Base-by-base conservation (phyloP, 2,329 filamentous ascomycete genomes). In the Xylariaceae sp. region DNA sequence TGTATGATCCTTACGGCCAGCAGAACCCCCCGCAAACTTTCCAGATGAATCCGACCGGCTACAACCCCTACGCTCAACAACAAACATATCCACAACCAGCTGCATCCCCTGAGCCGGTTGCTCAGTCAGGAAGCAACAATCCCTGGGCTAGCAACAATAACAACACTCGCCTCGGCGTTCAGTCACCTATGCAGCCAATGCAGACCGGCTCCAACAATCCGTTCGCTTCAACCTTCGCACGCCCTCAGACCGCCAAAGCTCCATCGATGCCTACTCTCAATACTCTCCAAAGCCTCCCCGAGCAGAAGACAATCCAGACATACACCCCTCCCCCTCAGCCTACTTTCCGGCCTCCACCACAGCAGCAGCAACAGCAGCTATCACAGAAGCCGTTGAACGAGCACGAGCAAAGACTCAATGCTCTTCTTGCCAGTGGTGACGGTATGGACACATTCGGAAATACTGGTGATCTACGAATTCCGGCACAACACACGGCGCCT, bases 371-470 rank as follows among this genome's bases (percentile, higher is more conserved):
- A 42, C 75, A 75, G 50, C 70, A 70, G 42, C 77, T 77, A 57
- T 79, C 80, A 1, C 81, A 81, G 64, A 83, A 77, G 65, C 78
- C 82, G 57, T 66, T 85, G 61, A 84, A 73, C 64, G 82, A 84
- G 68, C 85, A 86, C 71, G 82, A 86, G 68, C 85, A 88, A 18
- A 88, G 84, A 67, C 87, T 99, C 62, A 97, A 97, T 70, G 83
- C 89, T 1, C 84, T 99, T 27, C 84, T 99, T 37, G 83, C 92
- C 3, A 85, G 82, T 20, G 92, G 94, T 60, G 94, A 99, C 52
- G 94, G 94, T 20, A 89, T 95, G 78, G 94, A 99, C 70, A 99
- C 94, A 0, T 99, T 95, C 70, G 94, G 94, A 61, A 99, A 99
- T 71, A 91, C 91, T n/a, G 94, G 94, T 62, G 91, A 97, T 60